A percentile compares a stretch with the other conserved stretches of the same genome.
phyloP scores from a whole-genome alignment of 208 protist genomes.

The Trypanosoma cruzi region DNA sequence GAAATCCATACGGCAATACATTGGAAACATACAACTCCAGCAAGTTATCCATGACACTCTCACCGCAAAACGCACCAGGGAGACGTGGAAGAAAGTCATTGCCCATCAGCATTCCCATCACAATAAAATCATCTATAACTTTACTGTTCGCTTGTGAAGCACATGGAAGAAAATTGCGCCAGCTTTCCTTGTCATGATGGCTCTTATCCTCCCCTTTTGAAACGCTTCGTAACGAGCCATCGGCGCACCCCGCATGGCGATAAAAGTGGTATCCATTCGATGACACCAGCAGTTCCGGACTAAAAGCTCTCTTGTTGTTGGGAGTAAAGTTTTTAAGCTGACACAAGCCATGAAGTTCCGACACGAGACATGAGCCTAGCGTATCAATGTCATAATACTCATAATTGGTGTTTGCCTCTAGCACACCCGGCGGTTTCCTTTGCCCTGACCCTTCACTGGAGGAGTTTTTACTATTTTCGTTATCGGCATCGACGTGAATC shows the following conservation, averaged over 20 bases:
- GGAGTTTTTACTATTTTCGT: not conserved
- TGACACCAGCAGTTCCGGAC: constrained; percentile 29
- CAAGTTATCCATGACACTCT: constrained; percentile 77
- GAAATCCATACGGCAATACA: constrained; percentile 83
- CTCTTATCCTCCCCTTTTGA: not conserved
- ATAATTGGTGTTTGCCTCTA: constrained; percentile 23
- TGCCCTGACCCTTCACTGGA: constrained; percentile 11
- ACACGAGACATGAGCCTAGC: constrained; percentile 53
- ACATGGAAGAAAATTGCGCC: constrained; percentile 58
- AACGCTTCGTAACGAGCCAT: not conserved
- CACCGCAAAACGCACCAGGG: constrained; percentile 75
- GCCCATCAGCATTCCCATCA: constrained; percentile 72
- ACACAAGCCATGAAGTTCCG: constrained; percentile 73
- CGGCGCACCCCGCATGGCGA: constrained; percentile 13
- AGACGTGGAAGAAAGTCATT: constrained; percentile 86
- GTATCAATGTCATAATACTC: constrained; percentile 81
- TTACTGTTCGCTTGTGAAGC: constrained; percentile 69
- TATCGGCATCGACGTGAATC: not conserved
- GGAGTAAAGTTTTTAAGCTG: constrained; percentile 40
- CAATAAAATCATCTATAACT: constrained; percentile 87
- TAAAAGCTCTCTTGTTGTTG: constrained; percentile 15
- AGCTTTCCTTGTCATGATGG: not conserved
- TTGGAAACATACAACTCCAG: constrained; percentile 78
- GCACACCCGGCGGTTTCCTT: constrained; percentile 6
- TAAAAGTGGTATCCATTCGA: constrained; percentile 66